These are phyloP conservation scores for Flammula alnicola DNA, from an alignment of 1,284 basidiomycete genomes.

Conservation along the genomic window DNA sequence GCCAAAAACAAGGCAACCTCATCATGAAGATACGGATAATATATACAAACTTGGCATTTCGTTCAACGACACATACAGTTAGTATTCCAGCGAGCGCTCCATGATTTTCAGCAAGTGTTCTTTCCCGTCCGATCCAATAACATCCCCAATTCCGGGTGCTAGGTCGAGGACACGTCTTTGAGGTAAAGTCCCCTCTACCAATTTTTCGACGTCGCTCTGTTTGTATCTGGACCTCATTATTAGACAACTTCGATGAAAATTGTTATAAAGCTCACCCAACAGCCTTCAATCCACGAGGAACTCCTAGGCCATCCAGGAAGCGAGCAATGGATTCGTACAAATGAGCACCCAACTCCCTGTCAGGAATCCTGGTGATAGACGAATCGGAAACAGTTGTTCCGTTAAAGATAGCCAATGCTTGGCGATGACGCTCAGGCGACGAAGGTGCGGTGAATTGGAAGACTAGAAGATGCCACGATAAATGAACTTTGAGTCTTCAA, in stretches of 20 bases:
- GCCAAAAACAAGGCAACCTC: slow-evolving; percentile 10
- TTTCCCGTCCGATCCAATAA: slow-evolving; percentile 78
- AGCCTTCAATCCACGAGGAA: slow-evolving; percentile 87
- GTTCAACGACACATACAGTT: slow-evolving; percentile 21
- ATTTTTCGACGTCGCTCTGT: slow-evolving; percentile 60
- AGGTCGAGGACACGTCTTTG: slow-evolving; percentile 88
- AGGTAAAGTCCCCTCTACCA: slow-evolving; percentile 88
- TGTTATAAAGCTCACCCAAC: slow-evolving; percentile 57
- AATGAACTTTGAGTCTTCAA: not conserved
- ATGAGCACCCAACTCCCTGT: slow-evolving; percentile 81
- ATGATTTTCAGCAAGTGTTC: slow-evolving; percentile 81
- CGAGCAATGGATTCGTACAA: slow-evolving; percentile 89
- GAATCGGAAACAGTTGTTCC: slow-evolving; percentile 67
- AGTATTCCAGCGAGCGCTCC: slow-evolving; percentile 78
- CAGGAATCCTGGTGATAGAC: slow-evolving; percentile 76
- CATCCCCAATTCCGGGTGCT: slow-evolving; percentile 83
- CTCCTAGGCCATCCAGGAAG: slow-evolving; percentile 87
- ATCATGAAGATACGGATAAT: not conserved
- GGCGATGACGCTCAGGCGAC: slow-evolving; percentile 87
- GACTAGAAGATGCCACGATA: slow-evolving; percentile 46
- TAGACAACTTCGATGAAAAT: not conserved
- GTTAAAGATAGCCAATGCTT: slow-evolving; percentile 86
- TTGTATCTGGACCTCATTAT: slow-evolving; percentile 52
- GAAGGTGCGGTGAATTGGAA: slow-evolving; percentile 95
- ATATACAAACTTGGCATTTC: not conserved